These are phyloP conservation scores for Lodderomyces jiufengensis DNA, from an alignment of 1,139 yeast genomes.

Conservation along the genomic window DNA sequence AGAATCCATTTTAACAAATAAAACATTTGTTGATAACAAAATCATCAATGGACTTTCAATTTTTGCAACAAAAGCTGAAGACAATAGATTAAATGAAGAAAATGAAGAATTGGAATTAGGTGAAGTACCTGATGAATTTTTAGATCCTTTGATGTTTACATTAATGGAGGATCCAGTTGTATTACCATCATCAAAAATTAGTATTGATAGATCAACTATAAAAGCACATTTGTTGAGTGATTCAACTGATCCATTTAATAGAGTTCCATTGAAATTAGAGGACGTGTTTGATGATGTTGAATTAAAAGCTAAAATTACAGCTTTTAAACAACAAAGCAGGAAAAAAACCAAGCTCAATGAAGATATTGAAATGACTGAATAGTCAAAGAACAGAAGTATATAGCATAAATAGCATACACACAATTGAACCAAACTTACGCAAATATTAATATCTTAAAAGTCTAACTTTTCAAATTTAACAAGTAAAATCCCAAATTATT, in stretches of 20 bases:
- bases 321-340: slow-evolving; percentile 45
- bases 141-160: slow-evolving; percentile 95
- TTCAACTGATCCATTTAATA: slow-evolving; percentile 94
- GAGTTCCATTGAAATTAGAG: slow-evolving; percentile 84
- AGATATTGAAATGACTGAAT: slow-evolving; percentile 20
- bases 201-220: slow-evolving; percentile 86
- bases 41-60: slow-evolving; percentile 48
- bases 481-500: slow-evolving; percentile 1
- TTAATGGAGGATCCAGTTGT: slow-evolving; percentile 95
- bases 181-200: slow-evolving; percentile 78
- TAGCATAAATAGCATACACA: slow-evolving; percentile 1
- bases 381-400: no score
- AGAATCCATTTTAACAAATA: slow-evolving; percentile 55
- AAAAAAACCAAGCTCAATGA: slow-evolving; percentile 13
- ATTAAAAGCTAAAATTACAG: slow-evolving; percentile 57
- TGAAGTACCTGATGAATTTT: slow-evolving; percentile 92
- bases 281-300: slow-evolving; percentile 79
- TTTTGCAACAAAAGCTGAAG: slow-evolving; percentile 65
- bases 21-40: slow-evolving; percentile 49
- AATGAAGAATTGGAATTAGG: slow-evolving; percentile 86
- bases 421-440: no score
- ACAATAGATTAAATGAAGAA: slow-evolving; percentile 58
- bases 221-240: slow-evolving; percentile 92
- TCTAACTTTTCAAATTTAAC: no score
- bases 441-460: no score